Percentiles rank a stretch among this genome's conserved stretches.
These are phyloP conservation scores for Blastobotrys aristatus DNA, from an alignment of 1,139 yeast species.

Conservation along the genomic window DNA sequence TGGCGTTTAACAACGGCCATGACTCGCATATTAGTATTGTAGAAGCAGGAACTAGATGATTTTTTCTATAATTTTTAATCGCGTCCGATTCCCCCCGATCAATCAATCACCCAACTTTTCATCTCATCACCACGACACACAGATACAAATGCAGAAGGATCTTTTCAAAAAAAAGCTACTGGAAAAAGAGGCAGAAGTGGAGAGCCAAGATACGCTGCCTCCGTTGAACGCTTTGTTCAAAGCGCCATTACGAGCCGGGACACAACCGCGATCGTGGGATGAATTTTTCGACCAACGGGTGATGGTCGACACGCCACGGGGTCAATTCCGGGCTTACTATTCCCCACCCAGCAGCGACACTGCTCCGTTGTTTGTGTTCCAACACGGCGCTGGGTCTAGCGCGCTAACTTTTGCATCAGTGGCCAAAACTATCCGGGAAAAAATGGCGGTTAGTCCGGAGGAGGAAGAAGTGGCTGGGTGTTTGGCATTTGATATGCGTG, in stretches of 20 bases:
- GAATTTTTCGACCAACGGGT: slow-evolving; percentile 40
- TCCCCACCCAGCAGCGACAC: slow-evolving; percentile 43
- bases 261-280: slow-evolving; percentile 33
- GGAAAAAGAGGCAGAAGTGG: slow-evolving; percentile 8
- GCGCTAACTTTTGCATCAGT: slow-evolving; percentile 69
- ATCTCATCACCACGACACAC: background rate
- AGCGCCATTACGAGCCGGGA: slow-evolving; percentile 4
- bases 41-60: slow-evolving; percentile 37
- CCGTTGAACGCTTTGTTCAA: slow-evolving; percentile 7
- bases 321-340: slow-evolving; percentile 54
- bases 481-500: slow-evolving; percentile 72
- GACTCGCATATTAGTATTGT: slow-evolving; percentile 71
- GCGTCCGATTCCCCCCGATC: too few relatives aligned
- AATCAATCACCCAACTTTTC: too few relatives aligned
- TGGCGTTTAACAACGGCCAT: slow-evolving; percentile 81
- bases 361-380: slow-evolving; percentile 62
- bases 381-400: slow-evolving; percentile 95
- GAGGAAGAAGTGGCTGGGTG: slow-evolving; percentile 41
- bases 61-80: too few relatives aligned
- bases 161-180: slow-evolving; percentile 17
- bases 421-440: slow-evolving; percentile 36
- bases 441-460: slow-evolving; percentile 24
- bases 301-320: slow-evolving; percentile 18
- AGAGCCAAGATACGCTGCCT: slow-evolving; percentile 8
- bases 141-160: slow-evolving; percentile 11